These are phyloP conservation scores for Styphnolobium japonicum DNA, from an alignment of 306 rosid species.

Conservation along the genomic window DNA sequence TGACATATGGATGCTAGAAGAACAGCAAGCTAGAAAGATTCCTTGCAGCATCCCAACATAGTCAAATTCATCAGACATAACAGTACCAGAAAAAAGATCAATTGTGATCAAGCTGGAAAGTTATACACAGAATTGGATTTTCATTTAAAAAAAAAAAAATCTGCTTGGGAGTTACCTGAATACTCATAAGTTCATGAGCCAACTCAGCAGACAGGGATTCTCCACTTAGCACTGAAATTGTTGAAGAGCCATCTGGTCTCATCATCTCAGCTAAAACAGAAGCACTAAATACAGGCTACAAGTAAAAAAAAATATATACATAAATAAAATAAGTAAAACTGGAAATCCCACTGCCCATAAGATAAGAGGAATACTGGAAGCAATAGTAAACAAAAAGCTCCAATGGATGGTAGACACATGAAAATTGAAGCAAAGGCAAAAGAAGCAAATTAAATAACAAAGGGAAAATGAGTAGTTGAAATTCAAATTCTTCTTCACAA, in stretches of 20 bases:
- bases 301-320: slow-evolving; percentile 8
- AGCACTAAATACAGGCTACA: slow-evolving; percentile 82
- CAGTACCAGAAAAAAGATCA: neutral
- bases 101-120: neutral
- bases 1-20: slow-evolving; percentile 78
- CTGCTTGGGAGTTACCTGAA: slow-evolving; percentile 53
- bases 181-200: slow-evolving; percentile 79
- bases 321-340: neutral
- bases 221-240: slow-evolving; percentile 57
- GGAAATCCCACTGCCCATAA: neutral
- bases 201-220: slow-evolving; percentile 78
- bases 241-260: slow-evolving; percentile 84
- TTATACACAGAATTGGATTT: neutral
- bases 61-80: slow-evolving; percentile 33
- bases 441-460: neutral
- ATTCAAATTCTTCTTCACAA: neutral
- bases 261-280: slow-evolving; percentile 83
- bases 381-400: neutral
- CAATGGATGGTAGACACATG: neutral
- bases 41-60: slow-evolving; percentile 64
- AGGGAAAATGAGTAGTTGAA: neutral
- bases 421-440: neutral
- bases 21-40: slow-evolving; percentile 71
- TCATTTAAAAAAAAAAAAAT: neutral
- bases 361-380: neutral